Conservation (phyloP, 371 early-diverging fungal genomes). For the Zychaea mexicana region DNA sequence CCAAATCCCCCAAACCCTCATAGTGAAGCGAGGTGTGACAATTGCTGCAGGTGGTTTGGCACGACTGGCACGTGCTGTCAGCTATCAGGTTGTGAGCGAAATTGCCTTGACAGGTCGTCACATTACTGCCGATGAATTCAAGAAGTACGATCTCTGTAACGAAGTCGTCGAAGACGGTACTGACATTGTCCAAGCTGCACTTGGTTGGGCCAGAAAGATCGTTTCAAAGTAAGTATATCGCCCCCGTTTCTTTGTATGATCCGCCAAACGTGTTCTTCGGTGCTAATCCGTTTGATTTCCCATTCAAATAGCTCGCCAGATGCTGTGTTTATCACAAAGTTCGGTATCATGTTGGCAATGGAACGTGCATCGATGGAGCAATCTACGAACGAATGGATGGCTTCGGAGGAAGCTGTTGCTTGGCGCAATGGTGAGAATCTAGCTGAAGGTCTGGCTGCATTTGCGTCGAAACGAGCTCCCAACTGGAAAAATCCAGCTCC, state of each 20-base stretch:
- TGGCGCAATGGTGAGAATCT: constrained; percentile 44
- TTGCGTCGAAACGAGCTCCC: constrained; percentile 39
- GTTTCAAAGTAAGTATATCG: constrained; percentile 41
- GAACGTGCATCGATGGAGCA: constrained; percentile 40
- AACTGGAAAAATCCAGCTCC: constrained; percentile 40
- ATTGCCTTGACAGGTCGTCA: constrained; percentile 50
- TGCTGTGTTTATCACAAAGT: constrained; percentile 47
- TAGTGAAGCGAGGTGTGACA: constrained; percentile 48
- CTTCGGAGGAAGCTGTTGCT: constrained; percentile 33
- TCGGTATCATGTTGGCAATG: constrained; percentile 41
- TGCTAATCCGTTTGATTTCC: neutral
- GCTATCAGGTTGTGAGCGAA: constrained; percentile 49
- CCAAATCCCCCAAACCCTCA: neutral
- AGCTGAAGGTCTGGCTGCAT: constrained; percentile 43
- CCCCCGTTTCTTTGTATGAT: too few species aligned
- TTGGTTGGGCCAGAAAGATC: constrained; percentile 40
- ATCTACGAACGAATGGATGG: constrained; percentile 40
- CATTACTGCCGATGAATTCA: constrained; percentile 43
- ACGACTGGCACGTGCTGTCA: constrained; percentile 40
- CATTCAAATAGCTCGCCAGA: constrained; percentile 53
- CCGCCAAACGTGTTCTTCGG: too few species aligned
- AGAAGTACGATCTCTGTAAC: constrained; percentile 48
- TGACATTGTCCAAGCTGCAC: constrained; percentile 38
- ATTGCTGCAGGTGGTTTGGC: constrained; percentile 50
- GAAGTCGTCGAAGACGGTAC: constrained; percentile 35